phyloP scores from a whole-genome alignment of 2,329 filamentous ascomycete species.

The Alternaria ethzedia region DNA sequence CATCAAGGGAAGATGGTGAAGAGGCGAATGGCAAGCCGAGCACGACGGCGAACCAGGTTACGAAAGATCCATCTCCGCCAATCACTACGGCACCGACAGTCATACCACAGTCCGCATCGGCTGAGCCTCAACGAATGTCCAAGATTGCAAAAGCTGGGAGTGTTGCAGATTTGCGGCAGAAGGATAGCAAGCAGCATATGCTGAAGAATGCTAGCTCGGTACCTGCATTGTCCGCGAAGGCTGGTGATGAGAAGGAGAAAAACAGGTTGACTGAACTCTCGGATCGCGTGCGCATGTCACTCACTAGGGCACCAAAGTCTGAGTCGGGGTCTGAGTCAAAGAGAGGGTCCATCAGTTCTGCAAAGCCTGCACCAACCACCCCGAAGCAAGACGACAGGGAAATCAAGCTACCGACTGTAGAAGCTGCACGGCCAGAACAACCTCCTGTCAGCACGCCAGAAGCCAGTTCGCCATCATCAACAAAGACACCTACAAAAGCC shows the following conservation, averaged over 20 bases:
- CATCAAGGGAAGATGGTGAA: conserved; percentile 20
- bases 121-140: conserved; percentile 8
- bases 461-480: neutral
- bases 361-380: conserved; percentile 12
- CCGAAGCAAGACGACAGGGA: conserved; percentile 12
- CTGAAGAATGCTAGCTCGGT: conserved; percentile 40
- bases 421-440: conserved; percentile 1
- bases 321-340: conserved; percentile 33
- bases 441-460: neutral
- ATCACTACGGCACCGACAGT: neutral
- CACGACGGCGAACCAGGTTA: conserved; percentile 1
- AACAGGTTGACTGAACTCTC: conserved; percentile 22
- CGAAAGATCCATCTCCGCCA: conserved; percentile 12
- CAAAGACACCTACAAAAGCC: neutral
- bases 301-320: conserved; percentile 33
- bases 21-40: conserved; percentile 14
- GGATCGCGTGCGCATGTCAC: conserved; percentile 34
- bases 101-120: neutral
- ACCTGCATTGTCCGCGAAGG: conserved; percentile 26
- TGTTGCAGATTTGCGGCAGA: conserved; percentile 34
- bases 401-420: conserved; percentile 3
- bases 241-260: conserved; percentile 28
- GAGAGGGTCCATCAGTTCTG: conserved; percentile 12
- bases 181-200: conserved; percentile 27
- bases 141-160: conserved; percentile 38